A percentile compares a stretch with the other conserved stretches of the same genome.
phyloP scores from a whole-genome alignment of 371 early-diverging fungal genomes.

The Sporodiniella umbellata region DNA sequence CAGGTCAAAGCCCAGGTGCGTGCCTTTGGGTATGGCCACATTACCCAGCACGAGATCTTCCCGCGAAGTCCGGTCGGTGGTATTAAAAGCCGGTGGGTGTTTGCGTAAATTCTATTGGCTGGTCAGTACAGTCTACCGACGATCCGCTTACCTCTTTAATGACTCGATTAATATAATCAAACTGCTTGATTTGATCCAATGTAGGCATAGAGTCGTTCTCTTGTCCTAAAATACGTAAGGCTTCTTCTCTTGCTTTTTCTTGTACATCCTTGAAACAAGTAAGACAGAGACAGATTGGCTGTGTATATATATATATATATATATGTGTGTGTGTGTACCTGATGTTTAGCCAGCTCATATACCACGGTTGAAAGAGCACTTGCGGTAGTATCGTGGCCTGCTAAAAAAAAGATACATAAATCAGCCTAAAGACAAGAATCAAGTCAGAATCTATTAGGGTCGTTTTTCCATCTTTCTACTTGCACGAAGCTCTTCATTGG shows the following conservation, averaged over 20 bases:
- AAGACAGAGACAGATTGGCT: too few relatives aligned
- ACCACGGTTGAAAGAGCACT: slow-evolving; percentile 39
- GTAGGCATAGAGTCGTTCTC: slow-evolving; percentile 42
- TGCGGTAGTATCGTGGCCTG: slow-evolving; percentile 52
- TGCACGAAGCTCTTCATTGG: slow-evolving; percentile 42
- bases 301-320: neutral
- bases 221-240: slow-evolving; percentile 44
- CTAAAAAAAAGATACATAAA: slow-evolving; percentile 36
- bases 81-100: slow-evolving; percentile 24
- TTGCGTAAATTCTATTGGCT: slow-evolving; percentile 39
- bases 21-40: slow-evolving; percentile 38
- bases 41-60: slow-evolving; percentile 37
- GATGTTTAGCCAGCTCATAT: slow-evolving; percentile 43
- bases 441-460: neutral
- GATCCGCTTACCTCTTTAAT: slow-evolving; percentile 40
- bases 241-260: slow-evolving; percentile 47
- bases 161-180: slow-evolving; percentile 43
- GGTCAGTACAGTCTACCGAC: too few relatives aligned
- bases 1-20: slow-evolving; percentile 32
- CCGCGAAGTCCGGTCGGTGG: slow-evolving; percentile 19
- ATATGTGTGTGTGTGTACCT: slow-evolving; percentile 12
- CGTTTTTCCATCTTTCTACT: neutral
- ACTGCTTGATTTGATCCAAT: slow-evolving; percentile 34
- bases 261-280: slow-evolving; percentile 38
- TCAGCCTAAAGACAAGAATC: slow-evolving; percentile 14